Base-by-base conservation (phyloP, 2,329 filamentous ascomycete species). In the Colletotrichum euphorbiae region DNA sequence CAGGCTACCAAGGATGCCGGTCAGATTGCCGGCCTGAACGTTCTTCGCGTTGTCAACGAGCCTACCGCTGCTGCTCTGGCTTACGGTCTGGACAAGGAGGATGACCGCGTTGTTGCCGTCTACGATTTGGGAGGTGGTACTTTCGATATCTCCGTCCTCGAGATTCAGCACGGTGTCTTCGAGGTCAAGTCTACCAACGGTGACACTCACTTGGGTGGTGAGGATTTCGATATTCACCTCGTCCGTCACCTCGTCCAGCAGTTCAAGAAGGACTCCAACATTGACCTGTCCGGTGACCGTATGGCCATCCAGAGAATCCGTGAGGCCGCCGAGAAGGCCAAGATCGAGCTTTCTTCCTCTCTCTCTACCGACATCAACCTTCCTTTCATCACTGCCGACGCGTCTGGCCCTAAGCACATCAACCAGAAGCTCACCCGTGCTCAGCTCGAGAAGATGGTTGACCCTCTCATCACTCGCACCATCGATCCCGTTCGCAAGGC, bases 241-340 rank as follows among this genome's bases (percentile, higher is more conserved):
- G 95, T 98, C 78, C 94, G 94, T 79, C 91, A 97, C 87, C 87
- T 98, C 68, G 93, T 98, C 72, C 87, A 93, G 81, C 91, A 97
- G 79, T 98, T 98, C 89, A 98, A 98, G 92, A 95, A 93, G 84
- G 93, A 97, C 74, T 93, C 93, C 72, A 91, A 92, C 72, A 92
- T 98, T 73, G 95, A 98, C 80, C 89, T 98, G 74, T 92, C 93
- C 68, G 85, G 83, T 78, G 95, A 98, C 86, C 94, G 95, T 81
- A 98, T 98, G 94, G 95, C 95, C 75, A 97, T 98, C 79, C 95
- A 98, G 89, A 91, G 95, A 90, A 98, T 98, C 81, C 94, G 95
- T 84, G 95, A 98, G 86, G 95, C 94, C 74, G 94, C 94, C 74
- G 95, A 98, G 89, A 98, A 98, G 90, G 95, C 95, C 79, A 98